A percentile compares a stretch with the other conserved stretches of the same genome.
phyloP scores from a whole-genome alignment of 108 stramenopile species.

The Cyclostephanos tholiformis region DNA sequence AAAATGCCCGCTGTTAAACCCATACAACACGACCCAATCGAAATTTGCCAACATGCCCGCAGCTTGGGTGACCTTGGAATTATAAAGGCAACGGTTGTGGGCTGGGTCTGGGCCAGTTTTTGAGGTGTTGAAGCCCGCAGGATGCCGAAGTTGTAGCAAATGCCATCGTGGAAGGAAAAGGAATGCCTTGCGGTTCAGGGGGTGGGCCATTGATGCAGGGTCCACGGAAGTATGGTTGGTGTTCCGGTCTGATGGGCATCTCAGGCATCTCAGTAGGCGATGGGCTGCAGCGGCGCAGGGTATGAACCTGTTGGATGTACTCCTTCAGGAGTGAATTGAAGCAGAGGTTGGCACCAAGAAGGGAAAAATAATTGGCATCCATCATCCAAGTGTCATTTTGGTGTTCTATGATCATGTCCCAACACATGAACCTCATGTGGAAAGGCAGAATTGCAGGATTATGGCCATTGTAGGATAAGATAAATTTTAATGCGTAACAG shows the following conservation, averaged over 20 bases:
- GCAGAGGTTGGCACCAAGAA: background rate
- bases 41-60: background rate
- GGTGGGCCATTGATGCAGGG: too few relatives aligned
- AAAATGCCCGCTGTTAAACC: slow-evolving; percentile 15
- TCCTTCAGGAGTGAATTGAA: background rate
- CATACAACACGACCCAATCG: slow-evolving; percentile 7
- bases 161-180: too few relatives aligned
- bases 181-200: too few relatives aligned
- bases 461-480: slow-evolving; percentile 12
- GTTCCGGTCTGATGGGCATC: slow-evolving; percentile 10
- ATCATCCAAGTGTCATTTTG: background rate
- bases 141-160: too few relatives aligned
- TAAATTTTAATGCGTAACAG: slow-evolving; percentile 10
- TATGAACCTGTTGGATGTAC: background rate
- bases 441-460: slow-evolving; percentile 16
- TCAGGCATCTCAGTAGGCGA: background rate
- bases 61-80: background rate
- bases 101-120: background rate
- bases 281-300: background rate
- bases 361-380: slow-evolving; percentile 17
- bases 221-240: slow-evolving; percentile 2
- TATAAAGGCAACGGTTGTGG: background rate
- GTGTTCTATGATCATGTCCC: slow-evolving; percentile 19
- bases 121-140: background rate
- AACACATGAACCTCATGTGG: slow-evolving; percentile 25